A percentile compares a stretch with the other conserved stretches of the same genome.
These are phyloP conservation scores for Leptodermis oblonga DNA, from an alignment of 257 asterid species.

Conservation along the genomic window DNA sequence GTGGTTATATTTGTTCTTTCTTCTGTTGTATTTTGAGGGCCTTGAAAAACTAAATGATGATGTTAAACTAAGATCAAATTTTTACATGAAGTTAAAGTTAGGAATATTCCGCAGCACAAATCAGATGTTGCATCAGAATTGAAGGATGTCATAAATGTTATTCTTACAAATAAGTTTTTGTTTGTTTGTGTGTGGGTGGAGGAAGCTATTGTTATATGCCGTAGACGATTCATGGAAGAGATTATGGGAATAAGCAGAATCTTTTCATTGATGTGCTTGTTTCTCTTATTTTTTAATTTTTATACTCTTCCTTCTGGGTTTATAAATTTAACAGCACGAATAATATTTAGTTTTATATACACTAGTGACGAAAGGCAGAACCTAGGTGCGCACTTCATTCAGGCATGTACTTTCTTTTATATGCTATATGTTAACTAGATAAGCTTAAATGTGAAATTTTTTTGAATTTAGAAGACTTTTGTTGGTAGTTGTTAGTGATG, in stretches of 20 bases:
- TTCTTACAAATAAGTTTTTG: not conserved
- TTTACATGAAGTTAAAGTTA: not conserved
- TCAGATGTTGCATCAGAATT: not conserved
- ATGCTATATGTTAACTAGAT: not conserved
- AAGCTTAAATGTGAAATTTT: not conserved
- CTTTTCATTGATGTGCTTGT: not conserved
- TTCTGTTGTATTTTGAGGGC: not conserved
- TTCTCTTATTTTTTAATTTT: not conserved
- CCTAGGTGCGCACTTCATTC: not conserved
- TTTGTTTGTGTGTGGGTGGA: not conserved
- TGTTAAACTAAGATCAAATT: not conserved
- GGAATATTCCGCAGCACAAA: not conserved
- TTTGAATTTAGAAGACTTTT: not conserved
- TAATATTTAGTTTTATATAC: not conserved
- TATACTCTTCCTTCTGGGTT: not conserved
- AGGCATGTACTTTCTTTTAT: not conserved
- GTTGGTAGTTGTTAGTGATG: not conserved
- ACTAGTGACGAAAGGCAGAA: not conserved
- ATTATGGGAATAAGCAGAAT: not conserved
- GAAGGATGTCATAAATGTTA: not conserved
- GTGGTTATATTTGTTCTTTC: slow-evolving; percentile 42
- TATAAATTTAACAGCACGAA: not conserved
- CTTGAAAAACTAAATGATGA: not conserved
- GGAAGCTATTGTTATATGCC: not conserved
- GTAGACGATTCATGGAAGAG: not conserved